Percentiles rank a stretch among this genome's conserved stretches.
Evolutionary conservation across 2,329 filamentous ascomycete species (phyloP).

Genomic region (Colletotrichum lindemuthianum): DNA sequence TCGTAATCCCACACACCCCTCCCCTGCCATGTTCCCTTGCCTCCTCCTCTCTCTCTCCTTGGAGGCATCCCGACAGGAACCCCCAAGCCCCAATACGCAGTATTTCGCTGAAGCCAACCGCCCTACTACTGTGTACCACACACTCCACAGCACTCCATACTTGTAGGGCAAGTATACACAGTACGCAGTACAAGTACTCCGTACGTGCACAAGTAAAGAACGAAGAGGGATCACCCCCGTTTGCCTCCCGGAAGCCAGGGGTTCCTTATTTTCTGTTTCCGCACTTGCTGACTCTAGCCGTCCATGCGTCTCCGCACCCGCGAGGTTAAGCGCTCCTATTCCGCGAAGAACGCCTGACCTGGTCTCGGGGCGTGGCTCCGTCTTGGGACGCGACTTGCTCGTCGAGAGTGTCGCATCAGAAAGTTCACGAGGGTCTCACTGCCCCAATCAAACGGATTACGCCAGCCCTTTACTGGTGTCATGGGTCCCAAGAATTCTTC

Average conservation of each 20-base stretch:
- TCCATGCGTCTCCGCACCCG: background rate
- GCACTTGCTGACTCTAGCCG: constrained; percentile 8
- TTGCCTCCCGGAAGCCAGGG: constrained; percentile 8
- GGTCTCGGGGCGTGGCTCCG: background rate
- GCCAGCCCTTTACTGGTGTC: background rate
- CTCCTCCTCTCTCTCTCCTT: constrained; percentile 10
- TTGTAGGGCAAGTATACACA: too few species aligned
- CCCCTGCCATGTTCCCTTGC: background rate
- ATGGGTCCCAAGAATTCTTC: constrained; percentile 1
- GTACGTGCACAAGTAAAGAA: constrained; percentile 28
- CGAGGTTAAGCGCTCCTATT: constrained; percentile 13
- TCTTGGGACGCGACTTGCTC: background rate
- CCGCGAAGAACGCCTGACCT: background rate
- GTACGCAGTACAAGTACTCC: too few species aligned
- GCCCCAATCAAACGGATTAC: background rate
- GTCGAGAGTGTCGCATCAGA: too few species aligned
- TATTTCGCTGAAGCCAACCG: constrained; percentile 13
- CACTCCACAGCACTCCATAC: too few species aligned
- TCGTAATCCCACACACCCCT: background rate
- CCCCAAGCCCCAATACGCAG: constrained; percentile 15
- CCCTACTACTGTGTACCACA: too few species aligned
- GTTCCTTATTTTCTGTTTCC: constrained; percentile 12
- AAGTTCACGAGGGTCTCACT: background rate
- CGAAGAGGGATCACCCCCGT: constrained; percentile 1
- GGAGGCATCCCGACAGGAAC: constrained; percentile 6